phyloP scores from a whole-genome alignment of 768 basidiomycete species.

The Russula sp. region DNA sequence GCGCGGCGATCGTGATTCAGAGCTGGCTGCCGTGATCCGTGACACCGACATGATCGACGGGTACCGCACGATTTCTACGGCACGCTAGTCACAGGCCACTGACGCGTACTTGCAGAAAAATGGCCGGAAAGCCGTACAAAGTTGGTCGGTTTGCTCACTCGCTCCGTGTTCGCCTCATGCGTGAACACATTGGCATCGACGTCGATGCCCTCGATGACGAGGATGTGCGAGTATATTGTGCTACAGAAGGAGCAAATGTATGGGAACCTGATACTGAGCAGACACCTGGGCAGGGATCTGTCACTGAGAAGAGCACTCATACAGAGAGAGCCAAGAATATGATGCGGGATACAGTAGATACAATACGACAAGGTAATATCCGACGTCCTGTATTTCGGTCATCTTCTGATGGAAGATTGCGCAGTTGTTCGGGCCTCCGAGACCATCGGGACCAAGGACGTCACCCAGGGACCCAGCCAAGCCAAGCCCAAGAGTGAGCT shows the following conservation, averaged over 20 bases:
- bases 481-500: slow-evolving; percentile 37
- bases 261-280: slow-evolving; percentile 78
- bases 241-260: slow-evolving; percentile 43
- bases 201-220: slow-evolving; percentile 83
- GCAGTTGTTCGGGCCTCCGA: slow-evolving; percentile 37
- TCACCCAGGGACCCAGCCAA: slow-evolving; percentile 35
- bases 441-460: slow-evolving; percentile 33
- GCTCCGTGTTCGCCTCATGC: slow-evolving; percentile 88
- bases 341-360: slow-evolving; percentile 19
- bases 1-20: slow-evolving; percentile 94
- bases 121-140: slow-evolving; percentile 92
- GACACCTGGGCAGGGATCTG: slow-evolving; percentile 36
- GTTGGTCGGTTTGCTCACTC: slow-evolving; percentile 97
- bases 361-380: slow-evolving; percentile 40
- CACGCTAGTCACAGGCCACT: background rate
- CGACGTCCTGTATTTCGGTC: background rate
- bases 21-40: slow-evolving; percentile 84
- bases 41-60: slow-evolving; percentile 97
- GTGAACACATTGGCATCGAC: slow-evolving; percentile 92
- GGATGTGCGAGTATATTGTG: slow-evolving; percentile 50
- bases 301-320: slow-evolving; percentile 29
- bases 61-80: slow-evolving; percentile 30
- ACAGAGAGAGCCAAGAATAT: slow-evolving; percentile 22
- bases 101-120: slow-evolving; percentile 45
- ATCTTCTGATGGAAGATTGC: slow-evolving; percentile 9